A percentile compares a stretch with the other conserved stretches of the same genome.
Evolutionary conservation across 768 basidiomycete species (phyloP).

Genomic region (Phylloporus sp.): DNA sequence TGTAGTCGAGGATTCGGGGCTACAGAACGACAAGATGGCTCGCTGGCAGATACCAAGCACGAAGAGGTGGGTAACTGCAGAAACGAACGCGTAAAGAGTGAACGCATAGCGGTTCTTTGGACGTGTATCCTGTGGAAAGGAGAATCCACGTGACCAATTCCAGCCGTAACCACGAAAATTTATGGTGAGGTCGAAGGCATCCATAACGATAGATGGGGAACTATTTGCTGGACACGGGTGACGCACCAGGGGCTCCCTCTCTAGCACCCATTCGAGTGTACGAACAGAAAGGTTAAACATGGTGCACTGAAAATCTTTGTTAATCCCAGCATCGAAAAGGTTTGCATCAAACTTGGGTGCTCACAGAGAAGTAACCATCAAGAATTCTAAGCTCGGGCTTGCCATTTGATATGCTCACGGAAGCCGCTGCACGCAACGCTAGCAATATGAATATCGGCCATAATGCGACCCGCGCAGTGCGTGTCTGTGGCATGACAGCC

Average conservation of each 20-base stretch:
- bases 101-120: conserved; percentile 38
- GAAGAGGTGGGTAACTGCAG: conserved; percentile 35
- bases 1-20: conserved; percentile 18
- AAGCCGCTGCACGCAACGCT: conserved; percentile 41
- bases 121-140: conserved; percentile 36
- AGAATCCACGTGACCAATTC: conserved; percentile 45
- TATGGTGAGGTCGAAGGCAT: conserved; percentile 48
- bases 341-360: background rate
- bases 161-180: conserved; percentile 59
- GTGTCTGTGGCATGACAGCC: conserved; percentile 44
- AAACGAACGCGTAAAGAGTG: conserved; percentile 31
- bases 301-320: background rate
- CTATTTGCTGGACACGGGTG: conserved; percentile 1
- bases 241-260: conserved; percentile 13
- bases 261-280: conserved; percentile 17
- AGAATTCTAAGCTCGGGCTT: background rate
- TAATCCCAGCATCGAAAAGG: background rate
- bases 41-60: conserved; percentile 46
- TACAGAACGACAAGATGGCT: conserved; percentile 42
- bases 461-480: conserved; percentile 40
- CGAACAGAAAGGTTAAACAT: conserved; percentile 14
- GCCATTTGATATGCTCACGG: conserved; percentile 14
- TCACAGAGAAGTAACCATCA: conserved; percentile 11
- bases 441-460: conserved; percentile 44
- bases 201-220: conserved; percentile 10